Evolutionary conservation across 768 basidiomycete species (phyloP).

Genomic region (Suillus placidus): DNA sequence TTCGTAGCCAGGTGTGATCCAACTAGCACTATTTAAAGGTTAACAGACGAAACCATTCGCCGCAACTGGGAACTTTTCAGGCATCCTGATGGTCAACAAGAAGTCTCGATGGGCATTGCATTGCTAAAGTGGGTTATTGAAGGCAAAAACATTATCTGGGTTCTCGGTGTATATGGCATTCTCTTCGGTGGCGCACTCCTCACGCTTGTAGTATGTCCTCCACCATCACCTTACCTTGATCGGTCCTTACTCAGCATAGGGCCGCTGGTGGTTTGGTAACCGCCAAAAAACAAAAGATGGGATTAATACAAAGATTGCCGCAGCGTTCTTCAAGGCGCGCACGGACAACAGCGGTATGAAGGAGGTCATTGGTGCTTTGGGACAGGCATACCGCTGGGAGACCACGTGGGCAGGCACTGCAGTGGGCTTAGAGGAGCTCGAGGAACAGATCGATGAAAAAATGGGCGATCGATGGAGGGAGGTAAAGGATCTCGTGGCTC

Average conservation of each 20-base stretch:
- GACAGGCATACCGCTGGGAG: constrained; percentile 68
- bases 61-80: too few relatives aligned
- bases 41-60: too few relatives aligned
- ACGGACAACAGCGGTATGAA: constrained; percentile 76
- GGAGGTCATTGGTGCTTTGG: constrained; percentile 72
- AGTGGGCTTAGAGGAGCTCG: constrained; percentile 50
- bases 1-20: too few relatives aligned
- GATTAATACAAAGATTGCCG: constrained; percentile 77
- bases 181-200: too few relatives aligned
- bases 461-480: constrained; percentile 59
- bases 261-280: constrained; percentile 97
- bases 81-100: too few relatives aligned
- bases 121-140: too few relatives aligned
- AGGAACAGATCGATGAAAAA: constrained; percentile 50
- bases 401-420: constrained; percentile 32
- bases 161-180: too few relatives aligned
- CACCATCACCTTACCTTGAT: neutral
- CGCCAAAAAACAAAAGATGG: constrained; percentile 91
- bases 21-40: too few relatives aligned
- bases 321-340: constrained; percentile 85
- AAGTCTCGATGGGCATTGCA: too few relatives aligned
- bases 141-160: too few relatives aligned
- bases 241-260: constrained; percentile 40
- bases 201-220: constrained; percentile 64
- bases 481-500: too few relatives aligned